Evolutionary conservation across 164 flowering plant species (phyloP), one percentile per base, ranked within the genome.

Genomic region (Akebia trifoliata): DNA sequence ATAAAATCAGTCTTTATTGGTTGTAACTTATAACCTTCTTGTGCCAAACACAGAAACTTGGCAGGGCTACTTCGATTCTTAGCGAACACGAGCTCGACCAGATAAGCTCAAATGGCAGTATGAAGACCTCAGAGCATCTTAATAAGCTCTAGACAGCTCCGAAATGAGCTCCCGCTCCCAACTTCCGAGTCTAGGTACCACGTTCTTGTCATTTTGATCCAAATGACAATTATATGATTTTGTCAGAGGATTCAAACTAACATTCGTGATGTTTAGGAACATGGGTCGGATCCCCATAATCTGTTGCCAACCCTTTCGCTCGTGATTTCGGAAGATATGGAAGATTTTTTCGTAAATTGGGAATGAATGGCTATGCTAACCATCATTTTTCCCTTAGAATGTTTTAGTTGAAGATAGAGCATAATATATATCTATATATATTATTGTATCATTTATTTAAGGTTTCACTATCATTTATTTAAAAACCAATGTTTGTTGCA

Each of bases 31-130:
- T 38, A 24, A 25, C 12, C 25, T 14, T 47, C 11, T 46, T 20
- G 1, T 48, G 35, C 35, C 34, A 8, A 17, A 43, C 43, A 40
- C 66, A 62, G 66, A 62, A 62, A 54, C 66, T 62, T 3, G 31
- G 53, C 22, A 56, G 55, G 31, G 25, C 45, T 26, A 9, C 30
- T 37, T 54, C 54, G 47, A 39, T 18, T 6, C 34, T 10, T 34
- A 17, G 22, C 8, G 38, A 39, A 25, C 28, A 24, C 25, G 51
- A 32, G 12, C 51, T 46, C 7, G 29, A 26, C 29, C 9, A 6
- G n/a, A 35, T 11, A 54, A 37, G 22, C 35, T 15, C 54, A 28
- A 48, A 37, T 45, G 54, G 29, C 26, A 30, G 57, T 12, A 34
- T 40, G 17, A 24, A 32, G 46, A 45, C 25, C 46, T 46, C 25